These are phyloP conservation scores for Boletus patriciae DNA, from an alignment of 768 basidiomycete genomes.

Conservation along the genomic window DNA sequence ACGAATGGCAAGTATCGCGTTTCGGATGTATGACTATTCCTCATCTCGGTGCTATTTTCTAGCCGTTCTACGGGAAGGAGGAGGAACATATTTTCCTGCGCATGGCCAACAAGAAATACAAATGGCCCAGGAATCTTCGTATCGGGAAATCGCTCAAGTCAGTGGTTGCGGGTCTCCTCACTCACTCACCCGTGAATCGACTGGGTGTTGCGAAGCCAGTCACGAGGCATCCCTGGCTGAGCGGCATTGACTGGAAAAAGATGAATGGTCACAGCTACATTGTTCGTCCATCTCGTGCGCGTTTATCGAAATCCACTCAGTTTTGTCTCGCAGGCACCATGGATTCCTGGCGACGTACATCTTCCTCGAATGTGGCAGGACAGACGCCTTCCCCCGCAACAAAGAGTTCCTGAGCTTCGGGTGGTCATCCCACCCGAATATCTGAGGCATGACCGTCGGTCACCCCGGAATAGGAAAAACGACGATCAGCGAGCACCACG, in stretches of 20 bases:
- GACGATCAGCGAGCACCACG: not conserved
- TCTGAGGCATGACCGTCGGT: conserved; percentile 40
- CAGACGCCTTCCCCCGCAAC: conserved; percentile 37
- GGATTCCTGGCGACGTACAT: conserved; percentile 34
- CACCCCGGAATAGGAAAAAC: conserved; percentile 11
- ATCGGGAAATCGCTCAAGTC: conserved; percentile 44
- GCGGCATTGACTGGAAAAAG: conserved; percentile 47
- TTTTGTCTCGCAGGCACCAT: conserved; percentile 41
- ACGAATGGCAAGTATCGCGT: conserved; percentile 28
- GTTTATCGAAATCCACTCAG: not conserved
- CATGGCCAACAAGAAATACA: conserved; percentile 31
- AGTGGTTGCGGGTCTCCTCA: conserved; percentile 44
- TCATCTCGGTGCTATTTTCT: not conserved
- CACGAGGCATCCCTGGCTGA: conserved; percentile 46
- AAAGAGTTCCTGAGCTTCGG: conserved; percentile 41
- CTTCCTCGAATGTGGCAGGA: conserved; percentile 39
- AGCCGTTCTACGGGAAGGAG: conserved; percentile 30
- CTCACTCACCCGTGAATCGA: conserved; percentile 36
- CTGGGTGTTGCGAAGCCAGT: conserved; percentile 41
- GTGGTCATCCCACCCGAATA: conserved; percentile 35
- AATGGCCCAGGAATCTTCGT: conserved; percentile 40
- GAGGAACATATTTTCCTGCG: conserved; percentile 30
- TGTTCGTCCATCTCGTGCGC: conserved; percentile 35
- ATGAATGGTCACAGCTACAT: conserved; percentile 44
- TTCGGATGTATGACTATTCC: not conserved